Conservation (phyloP, 495 filamentous ascomycete species). For the Hypoxylon perforatum region DNA sequence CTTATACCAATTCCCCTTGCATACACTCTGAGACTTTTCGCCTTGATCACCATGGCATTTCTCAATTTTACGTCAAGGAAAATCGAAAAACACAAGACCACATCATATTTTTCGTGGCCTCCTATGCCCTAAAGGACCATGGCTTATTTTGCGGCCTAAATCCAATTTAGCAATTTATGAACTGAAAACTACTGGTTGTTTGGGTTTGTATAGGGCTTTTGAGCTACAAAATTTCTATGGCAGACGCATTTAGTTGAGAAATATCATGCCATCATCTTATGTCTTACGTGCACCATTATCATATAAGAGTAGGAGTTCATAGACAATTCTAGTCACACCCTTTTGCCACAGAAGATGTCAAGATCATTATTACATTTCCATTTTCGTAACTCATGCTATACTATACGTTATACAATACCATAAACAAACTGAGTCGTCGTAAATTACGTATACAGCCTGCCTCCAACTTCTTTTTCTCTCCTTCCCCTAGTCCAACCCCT, state of each 20-base stretch:
- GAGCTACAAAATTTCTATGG: background rate
- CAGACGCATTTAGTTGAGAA: too few relatives aligned
- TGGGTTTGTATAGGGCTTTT: background rate
- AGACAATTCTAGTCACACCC: too few relatives aligned
- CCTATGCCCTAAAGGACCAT: conserved; percentile 29
- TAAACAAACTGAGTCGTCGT: background rate
- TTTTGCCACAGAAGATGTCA: too few relatives aligned
- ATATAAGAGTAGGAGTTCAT: too few relatives aligned
- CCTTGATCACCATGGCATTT: conserved; percentile 45
- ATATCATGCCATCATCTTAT: too few relatives aligned
- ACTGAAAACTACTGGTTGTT: background rate
- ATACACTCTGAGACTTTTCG: conserved; percentile 50
- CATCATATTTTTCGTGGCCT: conserved; percentile 40
- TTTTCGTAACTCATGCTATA: conserved; percentile 40
- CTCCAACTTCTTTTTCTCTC: background rate
- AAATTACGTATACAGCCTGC: too few relatives aligned
- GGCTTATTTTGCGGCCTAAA: conserved; percentile 42
- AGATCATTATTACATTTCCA: conserved; percentile 3
- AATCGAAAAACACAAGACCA: conserved; percentile 29
- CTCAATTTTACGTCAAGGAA: conserved; percentile 52
- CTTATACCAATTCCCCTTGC: conserved; percentile 36
- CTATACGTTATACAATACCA: conserved; percentile 22
- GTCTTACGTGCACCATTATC: too few relatives aligned
- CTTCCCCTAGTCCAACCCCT: background rate
- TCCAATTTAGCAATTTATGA: background rate